Evolutionary conservation across 495 filamentous ascomycete genomes (phyloP), one percentile per base, ranked within the genome.

Genomic region (Aspergillus sparsus): DNA sequence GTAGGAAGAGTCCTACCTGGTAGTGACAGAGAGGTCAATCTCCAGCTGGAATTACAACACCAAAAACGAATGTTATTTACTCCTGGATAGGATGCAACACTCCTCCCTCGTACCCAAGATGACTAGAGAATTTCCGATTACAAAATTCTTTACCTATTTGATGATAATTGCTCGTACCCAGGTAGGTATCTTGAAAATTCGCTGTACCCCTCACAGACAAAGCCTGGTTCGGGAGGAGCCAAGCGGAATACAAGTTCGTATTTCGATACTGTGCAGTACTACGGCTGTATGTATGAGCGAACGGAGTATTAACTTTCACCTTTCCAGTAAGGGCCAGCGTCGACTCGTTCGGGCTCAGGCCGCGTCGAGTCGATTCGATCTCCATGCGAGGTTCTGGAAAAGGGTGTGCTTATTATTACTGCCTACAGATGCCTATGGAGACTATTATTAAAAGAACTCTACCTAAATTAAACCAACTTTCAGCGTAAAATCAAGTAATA

Each of bases 311-410:
- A 39, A 64, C 62, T 67, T 64, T 62, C 58, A 45, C 53, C 33
- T 54, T 60, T 63, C 55, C 65, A 68, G 66, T 68, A 68, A 68
- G 66, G 66, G 65, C 49, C 51, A 57, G 42, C 44, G 39, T 42
- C 39, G 10, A 47, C 15, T 51, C 33, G 42, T 54, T 31, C 51
- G 53, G 62, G 57, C 62, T 65, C 57, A 68, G 66, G 62, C 62
- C 60, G 60, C 62, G 54, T 58, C 52, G 53, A 66, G 35, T 53
- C 35, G 53, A 54, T 33, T 45, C 49, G 42, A 54, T 32, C 58
- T 50, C 58, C 44, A 61, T 61, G 54, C 50, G 58, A 59, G 55
- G 63, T 65, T 59, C 58, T 65, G 58, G 32, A 59, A 65, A 62
- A 37, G 55, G 60, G 32, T 53, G 42, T 39, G 53, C 33, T 18